Evolutionary conservation across 2,329 filamentous ascomycete genomes (phyloP).

Genomic region (Phaeosphaeria sp.): DNA sequence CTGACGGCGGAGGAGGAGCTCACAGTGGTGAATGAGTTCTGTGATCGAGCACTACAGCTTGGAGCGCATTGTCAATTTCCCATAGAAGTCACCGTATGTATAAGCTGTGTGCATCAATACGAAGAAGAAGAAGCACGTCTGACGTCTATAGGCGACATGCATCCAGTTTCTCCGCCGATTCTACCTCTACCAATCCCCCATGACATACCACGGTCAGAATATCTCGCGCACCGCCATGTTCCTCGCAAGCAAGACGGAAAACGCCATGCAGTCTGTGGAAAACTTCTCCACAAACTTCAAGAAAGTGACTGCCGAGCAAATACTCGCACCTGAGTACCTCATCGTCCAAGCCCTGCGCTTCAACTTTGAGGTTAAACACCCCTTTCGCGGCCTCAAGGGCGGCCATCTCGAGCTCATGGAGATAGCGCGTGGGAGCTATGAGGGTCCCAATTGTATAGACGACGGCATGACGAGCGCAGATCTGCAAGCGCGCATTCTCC

Average conservation of each 20-base stretch:
- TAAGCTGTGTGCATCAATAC: too few relatives aligned
- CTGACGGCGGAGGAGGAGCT: conserved; percentile 84
- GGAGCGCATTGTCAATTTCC: conserved; percentile 67
- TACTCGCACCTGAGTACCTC: conserved; percentile 90
- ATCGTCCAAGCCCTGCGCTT: conserved; percentile 92
- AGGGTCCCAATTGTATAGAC: conserved; percentile 25
- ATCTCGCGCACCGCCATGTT: conserved; percentile 91
- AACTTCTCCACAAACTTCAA: conserved; percentile 60
- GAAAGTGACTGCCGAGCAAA: conserved; percentile 75
- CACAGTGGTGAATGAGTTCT: conserved; percentile 81
- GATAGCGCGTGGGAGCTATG: conserved; percentile 66
- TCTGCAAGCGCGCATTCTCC: conserved; percentile 36
- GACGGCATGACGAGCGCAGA: conserved; percentile 24
- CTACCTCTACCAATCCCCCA: conserved; percentile 92
- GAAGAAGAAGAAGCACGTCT: conserved; percentile 3
- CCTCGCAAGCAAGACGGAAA: conserved; percentile 92
- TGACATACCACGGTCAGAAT: conserved; percentile 92
- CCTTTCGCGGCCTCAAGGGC: conserved; percentile 85
- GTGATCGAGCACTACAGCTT: conserved; percentile 62
- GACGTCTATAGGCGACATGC: conserved; percentile 69
- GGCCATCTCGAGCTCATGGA: conserved; percentile 81
- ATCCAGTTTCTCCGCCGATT: conserved; percentile 92
- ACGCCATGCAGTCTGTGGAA: conserved; percentile 72
- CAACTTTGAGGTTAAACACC: conserved; percentile 91
- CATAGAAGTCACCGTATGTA: conserved; percentile 63